A percentile compares a stretch with the other conserved stretches of the same genome.
Conservation (phyloP, 148 eudicot species). For the Heliosperma pusillum region DNA sequence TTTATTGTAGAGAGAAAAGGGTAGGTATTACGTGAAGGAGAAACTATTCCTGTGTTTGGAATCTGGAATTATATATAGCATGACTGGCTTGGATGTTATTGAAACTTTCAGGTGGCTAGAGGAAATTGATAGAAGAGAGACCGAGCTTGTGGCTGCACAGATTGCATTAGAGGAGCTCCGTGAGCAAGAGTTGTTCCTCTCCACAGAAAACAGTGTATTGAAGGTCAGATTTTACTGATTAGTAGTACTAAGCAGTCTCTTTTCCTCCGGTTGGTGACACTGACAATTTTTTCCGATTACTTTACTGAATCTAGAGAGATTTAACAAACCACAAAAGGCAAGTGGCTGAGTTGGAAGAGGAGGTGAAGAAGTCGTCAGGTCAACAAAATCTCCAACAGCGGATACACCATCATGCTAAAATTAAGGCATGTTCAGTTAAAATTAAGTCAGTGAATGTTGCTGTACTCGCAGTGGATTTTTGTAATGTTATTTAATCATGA, state of each 20-base stretch:
- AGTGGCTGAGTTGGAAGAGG: constrained; percentile 64
- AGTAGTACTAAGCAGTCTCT: not conserved
- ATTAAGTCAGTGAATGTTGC: not conserved
- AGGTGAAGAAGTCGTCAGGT: constrained; percentile 70
- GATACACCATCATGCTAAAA: constrained; percentile 93
- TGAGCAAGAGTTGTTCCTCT: constrained; percentile 44
- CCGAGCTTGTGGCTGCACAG: constrained; percentile 71
- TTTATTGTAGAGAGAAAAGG: constrained; percentile 74
- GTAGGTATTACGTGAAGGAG: constrained; percentile 34
- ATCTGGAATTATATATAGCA: not conserved
- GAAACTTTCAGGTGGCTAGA: constrained; percentile 64
- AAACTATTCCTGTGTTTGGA: not conserved
- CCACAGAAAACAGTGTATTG: constrained; percentile 70
- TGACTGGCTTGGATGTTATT: constrained; percentile 15
- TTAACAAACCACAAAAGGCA: constrained; percentile 47
- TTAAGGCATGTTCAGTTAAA: constrained; percentile 46
- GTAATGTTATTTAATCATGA: not conserved
- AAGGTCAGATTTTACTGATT: constrained; percentile 49
- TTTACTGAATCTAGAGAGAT: constrained; percentile 43
- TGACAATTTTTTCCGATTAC: not conserved
- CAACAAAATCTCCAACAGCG: constrained; percentile 94
- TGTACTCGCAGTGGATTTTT: not conserved
- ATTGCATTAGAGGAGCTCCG: constrained; percentile 67
- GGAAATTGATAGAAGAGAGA: constrained; percentile 77
- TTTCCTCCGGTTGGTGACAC: not conserved